Percentiles rank a stretch among this genome's conserved stretches.
Evolutionary conservation across 2,329 filamentous ascomycete species (phyloP).

Genomic region (Penicillium fuscoglaucum): DNA sequence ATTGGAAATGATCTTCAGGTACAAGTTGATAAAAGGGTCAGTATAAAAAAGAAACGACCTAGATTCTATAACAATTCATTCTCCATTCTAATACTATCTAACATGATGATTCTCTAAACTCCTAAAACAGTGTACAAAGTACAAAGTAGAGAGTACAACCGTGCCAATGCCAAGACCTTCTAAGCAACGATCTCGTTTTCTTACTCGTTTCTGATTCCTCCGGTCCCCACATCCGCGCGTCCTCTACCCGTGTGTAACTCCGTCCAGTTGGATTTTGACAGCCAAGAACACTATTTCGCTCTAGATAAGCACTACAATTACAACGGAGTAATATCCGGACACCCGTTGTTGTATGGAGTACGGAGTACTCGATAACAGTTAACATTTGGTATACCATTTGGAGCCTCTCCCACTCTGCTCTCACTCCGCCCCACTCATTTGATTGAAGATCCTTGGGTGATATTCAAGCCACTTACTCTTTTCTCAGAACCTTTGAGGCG

Average conservation of each 20-base stretch:
- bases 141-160: background rate
- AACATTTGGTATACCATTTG: background rate
- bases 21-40: background rate
- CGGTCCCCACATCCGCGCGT: slow-evolving; percentile 28
- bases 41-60: background rate
- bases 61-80: background rate
- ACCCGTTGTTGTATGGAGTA: background rate
- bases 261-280: background rate
- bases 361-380: background rate
- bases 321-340: background rate
- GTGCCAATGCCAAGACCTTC: slow-evolving; percentile 19
- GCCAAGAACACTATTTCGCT: slow-evolving; percentile 2
- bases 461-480: background rate
- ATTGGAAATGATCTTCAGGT: background rate
- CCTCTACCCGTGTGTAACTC: slow-evolving; percentile 5
- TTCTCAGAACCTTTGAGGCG: background rate
- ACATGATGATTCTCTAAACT: background rate
- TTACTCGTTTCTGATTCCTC: slow-evolving; percentile 15
- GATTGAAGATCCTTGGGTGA: background rate
- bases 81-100: background rate
- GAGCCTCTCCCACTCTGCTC: background rate
- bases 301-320: background rate
- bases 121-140: background rate
- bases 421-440: background rate
- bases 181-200: background rate